phyloP scores from a whole-genome alignment of 2,329 filamentous ascomycete species.

The Triangularia verruculosa region DNA sequence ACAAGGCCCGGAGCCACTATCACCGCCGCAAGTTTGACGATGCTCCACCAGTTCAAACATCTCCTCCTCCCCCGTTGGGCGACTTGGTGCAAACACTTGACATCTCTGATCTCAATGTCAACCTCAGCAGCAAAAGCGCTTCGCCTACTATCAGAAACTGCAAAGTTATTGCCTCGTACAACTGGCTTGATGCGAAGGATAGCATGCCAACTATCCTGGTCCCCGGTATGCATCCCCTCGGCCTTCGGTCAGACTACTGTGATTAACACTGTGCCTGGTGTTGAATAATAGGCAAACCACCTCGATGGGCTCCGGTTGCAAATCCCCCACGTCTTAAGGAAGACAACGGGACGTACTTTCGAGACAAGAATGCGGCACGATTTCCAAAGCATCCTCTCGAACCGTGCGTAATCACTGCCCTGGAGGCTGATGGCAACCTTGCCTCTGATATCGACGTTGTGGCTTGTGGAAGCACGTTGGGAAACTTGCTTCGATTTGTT shows the following conservation, averaged over 20 bases:
- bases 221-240: slow-evolving; percentile 30
- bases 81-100: not conserved
- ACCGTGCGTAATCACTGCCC: slow-evolving; percentile 41
- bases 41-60: not conserved
- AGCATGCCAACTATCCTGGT: slow-evolving; percentile 31
- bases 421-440: slow-evolving; percentile 37
- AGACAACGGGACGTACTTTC: slow-evolving; percentile 50
- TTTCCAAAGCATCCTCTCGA: slow-evolving; percentile 51
- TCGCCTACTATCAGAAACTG: not conserved
- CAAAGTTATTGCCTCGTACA: slow-evolving; percentile 35
- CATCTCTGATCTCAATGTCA: slow-evolving; percentile 6
- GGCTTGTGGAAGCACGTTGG: slow-evolving; percentile 59
- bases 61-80: not conserved
- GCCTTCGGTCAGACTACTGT: not conserved
- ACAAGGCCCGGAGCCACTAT: not conserved
- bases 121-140: not conserved
- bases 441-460: slow-evolving; percentile 50
- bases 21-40: not conserved
- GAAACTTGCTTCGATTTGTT: slow-evolving; percentile 58
- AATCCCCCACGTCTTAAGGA: slow-evolving; percentile 35
- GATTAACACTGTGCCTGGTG: not conserved
- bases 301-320: slow-evolving; percentile 46
- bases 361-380: slow-evolving; percentile 52
- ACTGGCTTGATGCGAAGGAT: slow-evolving; percentile 32
- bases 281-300: slow-evolving; percentile 44